A percentile compares a stretch with the other conserved stretches of the same genome.
These are phyloP conservation scores for Arabidopsis thaliana DNA, from an alignment of 345 rosid genomes.

Conservation along the genomic window DNA sequence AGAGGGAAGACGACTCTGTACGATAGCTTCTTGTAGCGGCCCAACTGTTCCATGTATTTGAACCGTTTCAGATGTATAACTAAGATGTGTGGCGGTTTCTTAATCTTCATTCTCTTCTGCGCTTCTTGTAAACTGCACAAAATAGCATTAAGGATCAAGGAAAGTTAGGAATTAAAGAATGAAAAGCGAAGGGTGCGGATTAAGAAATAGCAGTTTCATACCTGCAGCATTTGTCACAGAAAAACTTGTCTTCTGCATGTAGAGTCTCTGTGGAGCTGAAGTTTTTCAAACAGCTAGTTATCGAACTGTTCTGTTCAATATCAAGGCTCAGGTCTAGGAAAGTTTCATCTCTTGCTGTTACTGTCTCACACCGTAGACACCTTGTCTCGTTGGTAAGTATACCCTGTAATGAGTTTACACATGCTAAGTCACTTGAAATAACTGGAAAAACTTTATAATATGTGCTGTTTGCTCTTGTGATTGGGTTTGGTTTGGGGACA, in stretches of 20 bases:
- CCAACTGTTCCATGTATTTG: constrained; percentile 88
- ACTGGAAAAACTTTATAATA: neutral
- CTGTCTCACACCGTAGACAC: constrained; percentile 92
- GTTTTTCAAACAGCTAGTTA: constrained; percentile 95
- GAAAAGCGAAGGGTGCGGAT: neutral
- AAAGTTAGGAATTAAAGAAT: neutral
- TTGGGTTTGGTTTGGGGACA: too few relatives aligned
- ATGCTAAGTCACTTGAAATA: constrained; percentile 1
- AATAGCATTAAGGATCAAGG: neutral
- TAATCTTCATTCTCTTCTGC: constrained; percentile 95
- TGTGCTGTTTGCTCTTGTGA: neutral
- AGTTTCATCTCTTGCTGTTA: constrained; percentile 92
- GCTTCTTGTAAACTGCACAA: constrained; percentile 93
- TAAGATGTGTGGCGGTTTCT: constrained; percentile 87
- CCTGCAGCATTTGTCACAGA: constrained; percentile 99
- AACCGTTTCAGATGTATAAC: constrained; percentile 91
- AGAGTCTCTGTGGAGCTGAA: constrained; percentile 96
- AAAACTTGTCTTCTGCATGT: constrained; percentile 92
- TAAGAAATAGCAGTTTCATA: constrained; percentile 25
- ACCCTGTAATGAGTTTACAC: constrained; percentile 53
- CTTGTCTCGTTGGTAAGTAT: constrained; percentile 92
- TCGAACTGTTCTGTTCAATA: constrained; percentile 94
- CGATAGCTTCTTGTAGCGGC: constrained; percentile 89
- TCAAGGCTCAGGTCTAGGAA: constrained; percentile 96
- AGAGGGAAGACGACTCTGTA: constrained; percentile 88